Percentiles rank a stretch among this genome's conserved stretches.
Conservation (phyloP, 495 filamentous ascomycete species). For the Aspergillus biplanus region DNA sequence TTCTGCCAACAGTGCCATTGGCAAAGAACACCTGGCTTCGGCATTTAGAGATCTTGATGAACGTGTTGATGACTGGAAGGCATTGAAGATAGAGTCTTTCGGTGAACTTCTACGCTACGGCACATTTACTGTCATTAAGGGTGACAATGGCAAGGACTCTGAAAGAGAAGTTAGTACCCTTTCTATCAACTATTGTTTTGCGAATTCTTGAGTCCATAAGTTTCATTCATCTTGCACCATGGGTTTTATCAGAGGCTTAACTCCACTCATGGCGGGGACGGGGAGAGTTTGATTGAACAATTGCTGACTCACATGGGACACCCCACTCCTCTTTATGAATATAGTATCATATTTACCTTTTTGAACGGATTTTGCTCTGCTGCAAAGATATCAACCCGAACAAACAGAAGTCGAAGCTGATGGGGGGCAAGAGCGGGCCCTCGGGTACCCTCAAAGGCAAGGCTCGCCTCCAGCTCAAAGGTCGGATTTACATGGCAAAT, state of each 20-base stretch:
- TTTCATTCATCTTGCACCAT: constrained; percentile 3
- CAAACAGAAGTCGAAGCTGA: constrained; percentile 77
- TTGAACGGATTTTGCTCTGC: constrained; percentile 92
- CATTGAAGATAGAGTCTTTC: constrained; percentile 85
- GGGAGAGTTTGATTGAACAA: too few relatives aligned
- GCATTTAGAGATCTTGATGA: constrained; percentile 78
- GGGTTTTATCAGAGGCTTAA: neutral
- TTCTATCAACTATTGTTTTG: constrained; percentile 10
- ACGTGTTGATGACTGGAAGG: constrained; percentile 98
- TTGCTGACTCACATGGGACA: constrained; percentile 34
- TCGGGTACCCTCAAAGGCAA: constrained; percentile 73
- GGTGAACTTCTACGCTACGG: constrained; percentile 87
- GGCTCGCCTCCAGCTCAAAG: constrained; percentile 88
- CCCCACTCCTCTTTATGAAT: constrained; percentile 19
- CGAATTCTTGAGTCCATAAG: constrained; percentile 16
- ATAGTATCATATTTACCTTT: constrained; percentile 96
- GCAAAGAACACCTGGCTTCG: constrained; percentile 77
- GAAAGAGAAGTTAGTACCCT: constrained; percentile 76
- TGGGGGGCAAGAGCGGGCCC: constrained; percentile 67
- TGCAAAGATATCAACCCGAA: constrained; percentile 93
- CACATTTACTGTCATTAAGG: constrained; percentile 92
- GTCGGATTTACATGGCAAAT: constrained; percentile 98
- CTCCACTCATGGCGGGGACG: too few relatives aligned
- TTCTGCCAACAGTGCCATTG: constrained; percentile 86
- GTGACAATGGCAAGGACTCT: constrained; percentile 72